phyloP scores from a whole-genome alignment of 2,329 filamentous ascomycete species.

The Eurotiales sp. region DNA sequence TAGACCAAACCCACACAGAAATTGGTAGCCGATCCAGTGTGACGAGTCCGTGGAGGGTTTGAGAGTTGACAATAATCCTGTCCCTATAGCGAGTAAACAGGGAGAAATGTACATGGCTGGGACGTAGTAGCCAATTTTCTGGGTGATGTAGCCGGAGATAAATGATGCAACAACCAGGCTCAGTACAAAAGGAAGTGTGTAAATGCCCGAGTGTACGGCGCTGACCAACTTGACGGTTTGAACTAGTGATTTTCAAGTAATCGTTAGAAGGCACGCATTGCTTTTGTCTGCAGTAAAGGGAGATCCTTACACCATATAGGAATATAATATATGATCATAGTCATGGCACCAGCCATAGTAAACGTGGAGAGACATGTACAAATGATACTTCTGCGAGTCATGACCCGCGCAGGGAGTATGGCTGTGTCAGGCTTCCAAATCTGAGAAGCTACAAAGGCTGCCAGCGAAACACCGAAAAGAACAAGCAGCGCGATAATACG shows the following conservation, averaged over 20 bases:
- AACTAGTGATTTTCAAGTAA: neutral
- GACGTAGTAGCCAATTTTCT: conserved; percentile 14
- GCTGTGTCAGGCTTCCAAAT: conserved; percentile 28
- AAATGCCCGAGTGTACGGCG: conserved; percentile 9
- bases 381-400: conserved; percentile 53
- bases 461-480: conserved; percentile 35
- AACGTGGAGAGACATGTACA: conserved; percentile 42
- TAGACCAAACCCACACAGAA: conserved; percentile 29
- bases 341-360: conserved; percentile 4
- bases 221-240: conserved; percentile 12
- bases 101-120: conserved; percentile 7
- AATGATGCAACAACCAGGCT: conserved; percentile 6
- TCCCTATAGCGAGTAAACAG: conserved; percentile 6
- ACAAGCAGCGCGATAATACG: conserved; percentile 26
- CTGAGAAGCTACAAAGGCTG: conserved; percentile 31
- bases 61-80: conserved; percentile 16
- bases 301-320: conserved; percentile 7
- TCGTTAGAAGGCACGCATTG: neutral
- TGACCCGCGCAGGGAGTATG: conserved; percentile 49
- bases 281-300: neutral
- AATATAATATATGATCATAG: conserved; percentile 6
- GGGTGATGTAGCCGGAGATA: conserved; percentile 3
- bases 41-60: conserved; percentile 11
- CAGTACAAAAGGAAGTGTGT: conserved; percentile 8
- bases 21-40: conserved; percentile 28